Conservation (phyloP, 371 early-diverging fungal genomes). For the Mortierella sp. region DNA sequence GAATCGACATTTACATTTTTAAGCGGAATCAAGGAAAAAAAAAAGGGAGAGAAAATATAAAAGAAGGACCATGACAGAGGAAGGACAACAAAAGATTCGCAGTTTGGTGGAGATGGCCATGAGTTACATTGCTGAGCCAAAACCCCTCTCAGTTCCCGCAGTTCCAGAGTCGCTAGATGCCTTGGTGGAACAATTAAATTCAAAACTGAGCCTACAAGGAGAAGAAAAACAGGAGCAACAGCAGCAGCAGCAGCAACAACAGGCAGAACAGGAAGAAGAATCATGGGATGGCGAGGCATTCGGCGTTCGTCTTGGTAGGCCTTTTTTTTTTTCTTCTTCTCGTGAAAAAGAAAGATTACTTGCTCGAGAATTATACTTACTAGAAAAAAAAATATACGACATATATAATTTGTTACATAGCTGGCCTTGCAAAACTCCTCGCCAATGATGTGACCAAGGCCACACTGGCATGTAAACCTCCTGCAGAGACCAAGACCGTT, state of each 20-base stretch:
- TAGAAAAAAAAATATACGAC: too few species aligned
- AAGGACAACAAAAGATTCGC: constrained; percentile 54
- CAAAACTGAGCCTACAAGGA: constrained; percentile 13
- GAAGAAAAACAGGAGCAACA: background rate
- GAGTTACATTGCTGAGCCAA: constrained; percentile 43
- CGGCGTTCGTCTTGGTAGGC: constrained; percentile 45
- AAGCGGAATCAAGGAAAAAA: background rate
- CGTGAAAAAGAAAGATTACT: too few species aligned
- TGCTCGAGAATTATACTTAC: too few species aligned
- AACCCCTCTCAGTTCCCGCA: constrained; percentile 42
- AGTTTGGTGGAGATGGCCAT: constrained; percentile 46
- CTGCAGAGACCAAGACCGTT: constrained; percentile 47
- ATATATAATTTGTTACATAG: constrained; percentile 5
- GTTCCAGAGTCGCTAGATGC: constrained; percentile 43
- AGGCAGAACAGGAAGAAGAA: constrained; percentile 32
- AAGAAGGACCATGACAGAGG: constrained; percentile 33
- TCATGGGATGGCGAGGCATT: constrained; percentile 52
- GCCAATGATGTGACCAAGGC: constrained; percentile 48
- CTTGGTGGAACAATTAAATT: constrained; percentile 31
- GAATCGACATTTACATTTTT: too few species aligned
- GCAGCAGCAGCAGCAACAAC: background rate
- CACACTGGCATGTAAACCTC: constrained; percentile 53
- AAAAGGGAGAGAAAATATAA: background rate
- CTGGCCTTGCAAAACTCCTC: constrained; percentile 39
- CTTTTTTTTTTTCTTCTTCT: background rate